These are phyloP conservation scores for Polygonum aviculare DNA, from an alignment of 148 eudicot species.

Conservation along the genomic window DNA sequence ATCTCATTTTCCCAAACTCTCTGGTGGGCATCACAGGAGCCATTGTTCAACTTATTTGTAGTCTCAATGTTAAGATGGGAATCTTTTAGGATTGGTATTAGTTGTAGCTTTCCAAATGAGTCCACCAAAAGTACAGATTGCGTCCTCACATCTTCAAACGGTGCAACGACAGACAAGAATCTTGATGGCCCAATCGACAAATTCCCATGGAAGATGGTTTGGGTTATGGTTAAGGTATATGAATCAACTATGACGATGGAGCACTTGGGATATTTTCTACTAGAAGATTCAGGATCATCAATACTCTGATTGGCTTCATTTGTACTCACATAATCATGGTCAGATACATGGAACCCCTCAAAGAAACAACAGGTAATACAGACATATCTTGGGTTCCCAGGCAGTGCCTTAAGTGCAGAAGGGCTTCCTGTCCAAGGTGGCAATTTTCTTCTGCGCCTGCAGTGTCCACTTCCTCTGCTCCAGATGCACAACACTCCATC, in stretches of 20 bases:
- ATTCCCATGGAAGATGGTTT: constrained; percentile 74
- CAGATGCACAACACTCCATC: constrained; percentile 94
- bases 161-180: constrained; percentile 53
- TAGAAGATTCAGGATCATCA: constrained; percentile 26
- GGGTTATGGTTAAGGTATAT: constrained; percentile 62
- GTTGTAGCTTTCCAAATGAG: constrained; percentile 53
- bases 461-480: constrained; percentile 89
- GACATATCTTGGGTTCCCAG: constrained; percentile 72
- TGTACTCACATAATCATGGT: constrained; percentile 33
- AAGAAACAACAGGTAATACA: constrained; percentile 53
- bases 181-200: constrained; percentile 65
- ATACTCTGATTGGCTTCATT: constrained; percentile 31
- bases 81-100: constrained; percentile 47
- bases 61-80: constrained; percentile 35
- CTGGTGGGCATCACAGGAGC: constrained; percentile 23
- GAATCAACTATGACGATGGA: constrained; percentile 74
- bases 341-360: constrained; percentile 29
- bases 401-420: constrained; percentile 46
- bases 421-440: constrained; percentile 97
- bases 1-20: constrained; percentile 23
- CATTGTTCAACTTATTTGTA: constrained; percentile 22
- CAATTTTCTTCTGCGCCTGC: constrained; percentile 83
- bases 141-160: constrained; percentile 40
- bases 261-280: constrained; percentile 46
- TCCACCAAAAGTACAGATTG: constrained; percentile 55